phyloP scores from a whole-genome alignment of 1,284 basidiomycete genomes.

The Rhodotorula sp. region DNA sequence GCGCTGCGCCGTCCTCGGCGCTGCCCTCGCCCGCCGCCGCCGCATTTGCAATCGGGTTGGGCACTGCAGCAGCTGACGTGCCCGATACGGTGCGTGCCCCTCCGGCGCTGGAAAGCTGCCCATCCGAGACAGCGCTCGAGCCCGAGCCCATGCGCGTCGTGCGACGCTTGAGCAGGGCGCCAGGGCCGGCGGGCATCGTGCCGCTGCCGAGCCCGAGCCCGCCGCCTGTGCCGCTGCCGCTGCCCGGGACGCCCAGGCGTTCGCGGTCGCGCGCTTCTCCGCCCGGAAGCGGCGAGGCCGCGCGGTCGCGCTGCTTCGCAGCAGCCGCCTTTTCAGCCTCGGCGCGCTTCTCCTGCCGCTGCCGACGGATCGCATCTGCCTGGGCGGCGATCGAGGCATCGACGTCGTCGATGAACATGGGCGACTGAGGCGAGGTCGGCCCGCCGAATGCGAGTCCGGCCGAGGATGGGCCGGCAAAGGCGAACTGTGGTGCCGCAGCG shows the following conservation, averaged over 20 bases:
- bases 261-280: background rate
- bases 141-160: constrained; percentile 10
- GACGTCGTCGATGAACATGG: constrained; percentile 30
- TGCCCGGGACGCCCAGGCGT: background rate
- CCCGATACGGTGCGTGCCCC: background rate
- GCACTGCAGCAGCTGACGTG: background rate
- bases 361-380: constrained; percentile 35
- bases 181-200: background rate
- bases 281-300: background rate
- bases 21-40: background rate
- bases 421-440: background rate
- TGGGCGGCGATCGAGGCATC: constrained; percentile 34
- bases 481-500: background rate
- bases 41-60: background rate
- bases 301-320: too few species aligned
- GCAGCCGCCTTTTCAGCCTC: constrained; percentile 22
- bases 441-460: too few species aligned
- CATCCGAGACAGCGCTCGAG: background rate
- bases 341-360: constrained; percentile 30
- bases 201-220: background rate
- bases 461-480: background rate
- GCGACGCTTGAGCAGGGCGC: constrained; percentile 9
- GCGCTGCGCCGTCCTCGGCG: too few species aligned
- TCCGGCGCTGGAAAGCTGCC: background rate
- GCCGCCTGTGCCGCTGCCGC: background rate